Base-by-base conservation (phyloP, 352 stramenopile genomes). In the Pythium rhizo-oryzae region DNA sequence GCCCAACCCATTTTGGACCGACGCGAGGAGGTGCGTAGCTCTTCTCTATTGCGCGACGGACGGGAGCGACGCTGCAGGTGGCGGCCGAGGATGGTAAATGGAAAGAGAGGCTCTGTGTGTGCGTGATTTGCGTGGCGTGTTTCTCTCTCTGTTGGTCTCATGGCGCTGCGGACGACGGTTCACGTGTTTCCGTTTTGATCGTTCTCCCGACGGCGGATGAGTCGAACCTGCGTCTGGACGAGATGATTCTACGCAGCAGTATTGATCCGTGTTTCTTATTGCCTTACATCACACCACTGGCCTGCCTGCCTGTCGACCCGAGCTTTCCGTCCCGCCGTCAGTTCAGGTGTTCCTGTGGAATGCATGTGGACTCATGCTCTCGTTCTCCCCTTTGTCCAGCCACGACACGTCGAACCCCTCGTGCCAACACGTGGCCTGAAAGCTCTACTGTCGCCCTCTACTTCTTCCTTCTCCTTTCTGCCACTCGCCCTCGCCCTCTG, bases 11-110 rank as follows among this genome's bases (percentile, higher is more conserved):
- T 58, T n/a, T 6, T 41, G 16, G 4, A n/a, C 4, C 23, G 8
- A 55, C 23, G 51, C 37, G 25, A 61, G 24, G 39, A 21, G 28
- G 24, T 9, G 19, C 35, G 30, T 53, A 9, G 12, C 43, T 46
- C 33, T 8, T 44, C 23, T 7, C n/a, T 63, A 24, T 15, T 15
- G 35, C 37, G 46, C 56, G 46, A 54, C n/a, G n/a, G 52, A 50
- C 33, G 54, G 37, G 44, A 68, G 61, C 43, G 51, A 51, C 11
- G 13, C 41, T 15, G 15, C 15, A 19, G 41, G 15, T 7, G 1
- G 41, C 44, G 30, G 39, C 51, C 19, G 16, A 19, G 41, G 52
- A 49, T 62, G 53, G 55, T 60, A 55, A 61, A 52, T 71, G 57
- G 55, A 25, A 59, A 39, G 16, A 37, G 15, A 28, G 28, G 50